Base-by-base conservation (phyloP, 345 rosid species). In the Syzygium grande region DNA sequence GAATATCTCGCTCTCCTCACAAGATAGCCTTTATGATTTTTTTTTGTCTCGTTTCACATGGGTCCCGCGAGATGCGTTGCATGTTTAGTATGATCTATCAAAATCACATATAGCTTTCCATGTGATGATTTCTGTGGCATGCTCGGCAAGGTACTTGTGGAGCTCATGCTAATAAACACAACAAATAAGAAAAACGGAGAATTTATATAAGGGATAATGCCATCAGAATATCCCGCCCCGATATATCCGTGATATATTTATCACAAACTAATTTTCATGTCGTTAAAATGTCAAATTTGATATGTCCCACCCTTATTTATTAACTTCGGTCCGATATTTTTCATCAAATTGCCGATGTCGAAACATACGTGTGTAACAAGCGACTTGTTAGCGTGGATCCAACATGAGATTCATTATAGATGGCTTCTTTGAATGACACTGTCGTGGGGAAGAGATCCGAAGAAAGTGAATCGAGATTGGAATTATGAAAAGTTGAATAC, bases 241-340 rank as follows among this genome's bases (percentile, higher is more conserved):
- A 6, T 11, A 10, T 27, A 2, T 2, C 34, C 9, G 0, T n/a
- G 34, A 16, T 29, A n/a, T 3, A n/a, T 13, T n/a, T 8, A 61
- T 61, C 34, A 1, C 12, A 6, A n/a, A n/a, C n/a, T n/a, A 30
- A n/a, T 12, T 61, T 61, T 2, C 19, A 13, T n/a, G 3, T n/a
- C 38, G 5, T 61, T 6, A n/a, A 61, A 27, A 13, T 13, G 9
- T n/a, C 38, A n/a, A 41, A 41, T 41, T 41, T 41, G 43, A 41
- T 41, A 41, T 41, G 43, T 41, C 43, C 43, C 43, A 1, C 6
- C 43, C 43, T 41, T n/a, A n/a, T n/a, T 41, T 6, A 6, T 41
- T 41, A 41, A 41, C 43, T 41, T 41, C 5, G 1, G 43, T 1
- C 6, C 2, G 43, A 41, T 41, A 41, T 41, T 41, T 41, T 41